Evolutionary conservation across 2,329 filamentous ascomycete genomes (phyloP).

Genomic region (Lasiodiplodia theobromae): DNA sequence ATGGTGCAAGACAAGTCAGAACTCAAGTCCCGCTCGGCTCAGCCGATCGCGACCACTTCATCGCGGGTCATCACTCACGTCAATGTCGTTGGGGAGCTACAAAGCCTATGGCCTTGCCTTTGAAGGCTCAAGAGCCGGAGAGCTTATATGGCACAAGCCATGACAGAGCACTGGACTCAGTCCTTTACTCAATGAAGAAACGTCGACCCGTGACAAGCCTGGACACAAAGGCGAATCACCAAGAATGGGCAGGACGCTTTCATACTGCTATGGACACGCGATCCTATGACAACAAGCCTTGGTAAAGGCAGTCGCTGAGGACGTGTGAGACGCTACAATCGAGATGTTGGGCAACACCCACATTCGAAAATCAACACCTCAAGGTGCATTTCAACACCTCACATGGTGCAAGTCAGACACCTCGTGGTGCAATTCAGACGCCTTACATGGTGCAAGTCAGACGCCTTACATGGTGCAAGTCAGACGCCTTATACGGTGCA

Average conservation of each 20-base stretch:
- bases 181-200: not conserved
- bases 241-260: no score
- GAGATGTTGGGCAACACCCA: not conserved
- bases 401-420: not conserved
- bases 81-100: not conserved
- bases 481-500: no score
- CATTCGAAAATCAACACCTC: no score
- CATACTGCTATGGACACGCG: no score
- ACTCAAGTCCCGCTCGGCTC: constrained; percentile 6
- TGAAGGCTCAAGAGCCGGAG: not conserved
- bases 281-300: no score
- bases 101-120: not conserved
- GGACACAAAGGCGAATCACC: no score
- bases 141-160: not conserved
- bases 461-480: no score
- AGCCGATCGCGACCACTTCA: constrained; percentile 10
- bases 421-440: not conserved
- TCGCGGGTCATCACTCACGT: not conserved
- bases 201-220: no score
- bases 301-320: no score
- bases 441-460: not conserved
- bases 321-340: no score
- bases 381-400: no score
- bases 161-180: not conserved
- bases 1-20: not conserved